Evolutionary conservation across 2,329 filamentous ascomycete genomes (phyloP), one percentile per base, ranked within the genome.

Genomic region (Helotiales sp.): DNA sequence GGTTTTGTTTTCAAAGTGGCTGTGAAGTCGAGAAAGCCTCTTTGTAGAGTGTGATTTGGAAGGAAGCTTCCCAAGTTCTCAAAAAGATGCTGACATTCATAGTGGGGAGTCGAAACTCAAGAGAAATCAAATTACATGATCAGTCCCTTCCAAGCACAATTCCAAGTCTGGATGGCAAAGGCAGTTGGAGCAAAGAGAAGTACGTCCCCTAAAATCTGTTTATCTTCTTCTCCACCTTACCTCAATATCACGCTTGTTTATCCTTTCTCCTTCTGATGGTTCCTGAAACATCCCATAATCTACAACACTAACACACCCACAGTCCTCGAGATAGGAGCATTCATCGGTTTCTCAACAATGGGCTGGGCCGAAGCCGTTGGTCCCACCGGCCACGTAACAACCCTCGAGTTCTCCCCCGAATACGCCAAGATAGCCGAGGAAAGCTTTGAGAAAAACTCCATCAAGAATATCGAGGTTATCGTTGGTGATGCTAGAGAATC

Each of bases 401-500:
- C 74, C 12, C 73, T 83, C 9, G 80, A 82, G 69, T 78, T 74
- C 55, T 70, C 70, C 24, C 61, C 70, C 25, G 73, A 78, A 63
- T 80, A 77, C 52, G 79, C 78, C 30, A 63, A 70, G 19, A 62
- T 73, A 2, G 75, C 80, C 17, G 61, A 70, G 40, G 68, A 74
- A 34, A 74, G 71, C 1, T 76, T 79, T 42, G 67, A 65, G 19
- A 71, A 74, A 30, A 69, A 75, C 38, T 72, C 71, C 15, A 65
- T 80, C 33, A 66, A 69, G 31, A 82, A 82, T 62, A 70, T 77
- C 33, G 72, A 80, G n/a, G 69, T 82, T 12, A 61, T 78, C 7
- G 70, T 78, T 17, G 79, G 80, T 4, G 73, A 80, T 62, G 79
- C 77, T 3, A 70, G 76, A 8, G 69, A 79, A 60, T 77, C 75